phyloP scores from a whole-genome alignment of 768 basidiomycete species.

The Tubosaeta brunneosetosa region DNA sequence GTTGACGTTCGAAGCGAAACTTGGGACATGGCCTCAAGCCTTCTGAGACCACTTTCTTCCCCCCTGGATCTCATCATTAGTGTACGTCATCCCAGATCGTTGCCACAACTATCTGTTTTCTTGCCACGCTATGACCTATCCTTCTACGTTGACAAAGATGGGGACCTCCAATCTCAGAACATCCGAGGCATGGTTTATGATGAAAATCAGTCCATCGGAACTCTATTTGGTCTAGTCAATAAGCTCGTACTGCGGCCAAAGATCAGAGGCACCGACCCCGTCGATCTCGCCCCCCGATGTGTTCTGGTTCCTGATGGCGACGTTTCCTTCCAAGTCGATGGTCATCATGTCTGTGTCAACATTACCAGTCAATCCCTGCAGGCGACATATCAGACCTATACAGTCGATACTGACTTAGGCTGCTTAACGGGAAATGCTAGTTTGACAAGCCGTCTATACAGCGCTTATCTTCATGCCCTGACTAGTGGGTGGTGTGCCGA shows the following conservation, averaged over 20 bases:
- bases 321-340: slow-evolving; percentile 2
- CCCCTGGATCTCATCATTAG: slow-evolving; percentile 16
- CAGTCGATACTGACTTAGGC: slow-evolving; percentile 26
- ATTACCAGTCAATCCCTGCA: background rate
- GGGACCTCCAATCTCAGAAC: slow-evolving; percentile 35
- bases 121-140: slow-evolving; percentile 38
- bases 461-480: slow-evolving; percentile 41
- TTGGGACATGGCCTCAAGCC: slow-evolving; percentile 14
- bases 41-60: slow-evolving; percentile 13
- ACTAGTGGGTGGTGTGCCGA: slow-evolving; percentile 38
- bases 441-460: slow-evolving; percentile 30
- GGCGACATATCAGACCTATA: slow-evolving; percentile 23
- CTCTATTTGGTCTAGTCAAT: slow-evolving; percentile 38
- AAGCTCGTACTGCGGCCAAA: slow-evolving; percentile 36
- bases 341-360: slow-evolving; percentile 10
- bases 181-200: slow-evolving; percentile 40
- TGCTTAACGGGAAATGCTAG: slow-evolving; percentile 10
- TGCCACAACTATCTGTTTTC: slow-evolving; percentile 19
- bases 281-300: slow-evolving; percentile 1
- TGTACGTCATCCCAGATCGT: background rate
- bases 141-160: slow-evolving; percentile 32
- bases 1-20: slow-evolving; percentile 25
- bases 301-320: slow-evolving; percentile 39
- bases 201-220: slow-evolving; percentile 34
- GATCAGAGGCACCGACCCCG: background rate